Percentiles rank a stretch among this genome's conserved stretches.
These are phyloP conservation scores for Ophiosphaerella herpotricha DNA, from an alignment of 2,329 filamentous ascomycete genomes.

Conservation along the genomic window DNA sequence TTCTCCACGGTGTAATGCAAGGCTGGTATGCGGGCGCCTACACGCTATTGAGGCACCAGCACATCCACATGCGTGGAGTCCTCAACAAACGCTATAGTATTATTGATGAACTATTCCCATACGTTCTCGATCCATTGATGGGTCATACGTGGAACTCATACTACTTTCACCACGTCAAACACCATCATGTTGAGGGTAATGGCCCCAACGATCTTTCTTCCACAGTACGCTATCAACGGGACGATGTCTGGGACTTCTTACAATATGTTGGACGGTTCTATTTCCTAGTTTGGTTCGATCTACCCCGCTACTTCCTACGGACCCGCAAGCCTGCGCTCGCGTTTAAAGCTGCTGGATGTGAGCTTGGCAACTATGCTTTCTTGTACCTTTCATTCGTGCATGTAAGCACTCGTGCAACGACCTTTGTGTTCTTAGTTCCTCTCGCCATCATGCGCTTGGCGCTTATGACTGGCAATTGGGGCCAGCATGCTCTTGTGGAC, in stretches of 20 bases:
- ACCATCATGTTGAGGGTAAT: constrained; percentile 82
- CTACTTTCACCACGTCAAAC: constrained; percentile 84
- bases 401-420: constrained; percentile 59
- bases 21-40: constrained; percentile 73
- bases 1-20: constrained; percentile 69
- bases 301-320: constrained; percentile 72
- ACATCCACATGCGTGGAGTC: constrained; percentile 77
- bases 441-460: constrained; percentile 69
- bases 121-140: constrained; percentile 74
- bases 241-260: constrained; percentile 68
- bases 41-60: constrained; percentile 82
- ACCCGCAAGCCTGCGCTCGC: constrained; percentile 64
- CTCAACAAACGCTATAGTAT: constrained; percentile 59
- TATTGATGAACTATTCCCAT: constrained; percentile 71
- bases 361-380: constrained; percentile 57
- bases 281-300: constrained; percentile 73
- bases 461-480: constrained; percentile 84
- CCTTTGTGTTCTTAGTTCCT: constrained; percentile 70
- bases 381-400: constrained; percentile 56
- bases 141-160: constrained; percentile 87
- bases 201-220: constrained; percentile 76
- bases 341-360: constrained; percentile 63
- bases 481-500: constrained; percentile 81
- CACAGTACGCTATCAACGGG: constrained; percentile 76
- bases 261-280: constrained; percentile 75